Evolutionary conservation across 2,329 filamentous ascomycete genomes (phyloP), one percentile per base, ranked within the genome.

Genomic region (Calycina marina): DNA sequence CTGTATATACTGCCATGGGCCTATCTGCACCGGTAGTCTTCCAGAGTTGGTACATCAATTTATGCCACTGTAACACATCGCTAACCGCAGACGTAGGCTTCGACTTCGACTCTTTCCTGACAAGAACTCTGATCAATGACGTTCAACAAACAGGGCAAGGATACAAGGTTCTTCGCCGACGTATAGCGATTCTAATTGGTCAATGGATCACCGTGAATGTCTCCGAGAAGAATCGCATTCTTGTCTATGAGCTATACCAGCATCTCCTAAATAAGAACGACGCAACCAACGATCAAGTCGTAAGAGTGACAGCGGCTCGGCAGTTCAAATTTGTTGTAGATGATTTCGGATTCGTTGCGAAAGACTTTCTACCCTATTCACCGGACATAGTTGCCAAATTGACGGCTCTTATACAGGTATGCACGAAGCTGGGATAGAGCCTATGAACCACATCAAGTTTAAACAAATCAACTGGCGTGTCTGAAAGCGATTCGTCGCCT

Each of bases 1-100:
- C 88, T 0, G 75, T 96, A 1, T 98, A 98, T 51, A 92, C 83
- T 4, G 85, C 88, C 8, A 77, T 98, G 59, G 86, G 88, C 3
- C 65, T 94, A 31, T 74, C 90, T 1, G 82, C 86, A 1, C 67
- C 82, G 2, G 75, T 86, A 24, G 61, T 96, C 11, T 67, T 77
- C 37, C 62, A 76, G 28, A 63, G 72, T 8, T 9, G 8, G 20
- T 22, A n/a, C 8, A 22, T 22, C 8, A 8, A 9, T 22, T 8
- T n/a, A n/a, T 22, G 8, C n/a, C 20, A 22, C n/a, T n/a, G 8
- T 22, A n/a, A 22, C 8, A n/a, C n/a, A n/a, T 8, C n/a, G 20
- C 20, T 22, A 9, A 22, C 20, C n/a, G n/a, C 8, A 2, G 20
- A 9, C 20, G n/a, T 22, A 22, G 20, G 20, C 20, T 72, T 94